Evolutionary conservation across 345 rosid genomes (phyloP), one percentile per base, ranked within the genome.

Genomic region (Camelina neglecta): DNA sequence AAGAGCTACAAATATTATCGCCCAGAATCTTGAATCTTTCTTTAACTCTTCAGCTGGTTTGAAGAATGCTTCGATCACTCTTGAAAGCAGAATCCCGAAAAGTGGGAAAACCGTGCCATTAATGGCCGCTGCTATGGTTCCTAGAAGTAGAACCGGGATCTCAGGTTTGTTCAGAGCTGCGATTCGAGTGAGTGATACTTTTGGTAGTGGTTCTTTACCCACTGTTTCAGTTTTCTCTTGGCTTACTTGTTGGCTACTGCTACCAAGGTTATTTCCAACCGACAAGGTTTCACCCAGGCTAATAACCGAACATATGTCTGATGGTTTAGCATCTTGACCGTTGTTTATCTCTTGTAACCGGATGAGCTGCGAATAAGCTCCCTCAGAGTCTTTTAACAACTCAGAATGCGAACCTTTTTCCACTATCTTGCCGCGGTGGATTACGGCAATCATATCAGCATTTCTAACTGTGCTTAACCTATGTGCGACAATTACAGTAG

Each of bases 401-500:
- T 86, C 88, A 0, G 81, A 70, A 73, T 93, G 93, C 4, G 89
- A 55, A 38, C 98, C 98, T 87, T 88, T 89, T 77, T 93, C 98
- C 13, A 88, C 93, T 79, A 89, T 75, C 74, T 88, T 89, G 33
- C 98, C 98, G 2, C 74, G 84, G 64, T 91, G 93, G 72, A 91
- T 85, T 15, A 93, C 98, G 1, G 97, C 90, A 57, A 93, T 88
- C 80, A 75, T 79, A 39, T 88, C 96, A 41, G 90, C 93, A 69
- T 85, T 88, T 69, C 85, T 85, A 9, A 93, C 76, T 0, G 98
- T 91, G 81, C 90, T 93, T 80, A 91, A 75, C 53, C 97, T 86
- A 79, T 93, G 98, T 0, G 98, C 98, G 21, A 91, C 96, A n/a
- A 93, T 79, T 33, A 89, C 85, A 23, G 96, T 93, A 8, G 96